A percentile compares a stretch with the other conserved stretches of the same genome.
These are phyloP conservation scores for Pisolithus thermaeus DNA, from an alignment of 1,284 basidiomycete genomes.

Conservation along the genomic window DNA sequence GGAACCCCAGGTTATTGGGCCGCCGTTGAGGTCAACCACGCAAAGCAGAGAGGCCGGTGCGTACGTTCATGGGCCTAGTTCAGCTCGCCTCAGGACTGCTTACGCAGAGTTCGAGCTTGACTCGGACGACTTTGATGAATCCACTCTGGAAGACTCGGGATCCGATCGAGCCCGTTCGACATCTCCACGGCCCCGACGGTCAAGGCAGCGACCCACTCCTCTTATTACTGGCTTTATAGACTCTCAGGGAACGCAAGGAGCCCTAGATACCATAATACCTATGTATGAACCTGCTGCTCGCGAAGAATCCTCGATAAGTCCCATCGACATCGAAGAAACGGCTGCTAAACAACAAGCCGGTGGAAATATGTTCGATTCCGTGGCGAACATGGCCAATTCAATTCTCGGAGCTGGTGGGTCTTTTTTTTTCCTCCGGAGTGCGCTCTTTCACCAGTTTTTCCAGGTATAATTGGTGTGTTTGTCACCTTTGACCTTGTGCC, in stretches of 20 bases:
- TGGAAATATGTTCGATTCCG: slow-evolving; percentile 77
- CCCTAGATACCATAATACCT: slow-evolving; percentile 47
- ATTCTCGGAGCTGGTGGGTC: slow-evolving; percentile 86
- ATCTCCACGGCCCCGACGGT: slow-evolving; percentile 25
- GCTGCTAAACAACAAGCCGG: slow-evolving; percentile 63
- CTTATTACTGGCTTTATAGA: slow-evolving; percentile 69
- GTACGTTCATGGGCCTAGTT: slow-evolving; percentile 28
- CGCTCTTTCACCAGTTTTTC: slow-evolving; percentile 10
- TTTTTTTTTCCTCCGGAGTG: background rate
- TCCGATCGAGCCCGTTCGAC: slow-evolving; percentile 27
- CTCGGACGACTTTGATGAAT: slow-evolving; percentile 67
- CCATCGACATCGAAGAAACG: slow-evolving; percentile 60
- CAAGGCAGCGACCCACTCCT: slow-evolving; percentile 57
- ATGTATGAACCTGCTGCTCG: slow-evolving; percentile 30
- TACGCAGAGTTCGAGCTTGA: slow-evolving; percentile 70
- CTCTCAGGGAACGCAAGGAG: slow-evolving; percentile 49
- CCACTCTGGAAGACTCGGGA: slow-evolving; percentile 36
- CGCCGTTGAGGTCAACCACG: slow-evolving; percentile 60
- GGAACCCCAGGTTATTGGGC: slow-evolving; percentile 60
- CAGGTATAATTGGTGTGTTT: slow-evolving; percentile 76
- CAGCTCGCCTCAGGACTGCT: slow-evolving; percentile 8
- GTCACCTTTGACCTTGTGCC: background rate
- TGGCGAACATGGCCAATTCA: slow-evolving; percentile 95
- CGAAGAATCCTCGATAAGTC: slow-evolving; percentile 27
- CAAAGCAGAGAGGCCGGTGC: slow-evolving; percentile 73